phyloP scores from a whole-genome alignment of 2,329 filamentous ascomycete species.

The Pyrenophora seminiperda region DNA sequence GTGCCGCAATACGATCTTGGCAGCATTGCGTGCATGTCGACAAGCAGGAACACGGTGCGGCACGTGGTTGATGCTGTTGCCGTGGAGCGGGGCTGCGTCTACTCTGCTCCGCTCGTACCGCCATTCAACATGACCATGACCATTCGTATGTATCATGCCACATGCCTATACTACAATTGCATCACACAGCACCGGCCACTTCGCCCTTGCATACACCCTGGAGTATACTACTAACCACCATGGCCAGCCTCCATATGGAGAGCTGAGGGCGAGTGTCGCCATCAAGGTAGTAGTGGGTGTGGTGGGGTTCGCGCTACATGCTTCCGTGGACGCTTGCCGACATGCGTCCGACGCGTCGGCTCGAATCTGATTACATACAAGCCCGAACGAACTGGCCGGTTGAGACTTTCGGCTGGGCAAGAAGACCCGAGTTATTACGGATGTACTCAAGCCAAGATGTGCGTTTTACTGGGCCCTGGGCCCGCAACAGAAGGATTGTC shows the following conservation, averaged over 20 bases:
- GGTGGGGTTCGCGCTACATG: constrained; percentile 7
- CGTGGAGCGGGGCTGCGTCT: neutral
- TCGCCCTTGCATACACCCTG: too few species aligned
- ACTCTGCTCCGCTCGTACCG: neutral
- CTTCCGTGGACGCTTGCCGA: constrained; percentile 1
- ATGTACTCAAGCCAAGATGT: constrained; percentile 3
- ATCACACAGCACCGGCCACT: neutral
- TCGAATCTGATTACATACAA: constrained; percentile 11
- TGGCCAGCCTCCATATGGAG: neutral
- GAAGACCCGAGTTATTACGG: constrained; percentile 7
- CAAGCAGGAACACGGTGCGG: neutral
- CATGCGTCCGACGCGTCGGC: constrained; percentile 9
- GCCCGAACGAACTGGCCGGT: constrained; percentile 5
- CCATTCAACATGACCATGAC: neutral
- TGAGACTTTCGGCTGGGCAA: constrained; percentile 1
- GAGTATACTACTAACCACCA: neutral
- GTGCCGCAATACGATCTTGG: neutral
- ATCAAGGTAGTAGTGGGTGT: constrained; percentile 2
- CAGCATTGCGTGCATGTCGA: constrained; percentile 2
- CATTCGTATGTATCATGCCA: neutral
- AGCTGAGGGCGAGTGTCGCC: neutral
- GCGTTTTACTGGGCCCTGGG: neutral
- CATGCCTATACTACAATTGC: neutral
- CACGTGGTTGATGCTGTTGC: neutral
- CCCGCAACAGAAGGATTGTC: constrained; percentile 5